Conservation (phyloP, 805 yeast genomes). For the Starmerella apicola region DNA sequence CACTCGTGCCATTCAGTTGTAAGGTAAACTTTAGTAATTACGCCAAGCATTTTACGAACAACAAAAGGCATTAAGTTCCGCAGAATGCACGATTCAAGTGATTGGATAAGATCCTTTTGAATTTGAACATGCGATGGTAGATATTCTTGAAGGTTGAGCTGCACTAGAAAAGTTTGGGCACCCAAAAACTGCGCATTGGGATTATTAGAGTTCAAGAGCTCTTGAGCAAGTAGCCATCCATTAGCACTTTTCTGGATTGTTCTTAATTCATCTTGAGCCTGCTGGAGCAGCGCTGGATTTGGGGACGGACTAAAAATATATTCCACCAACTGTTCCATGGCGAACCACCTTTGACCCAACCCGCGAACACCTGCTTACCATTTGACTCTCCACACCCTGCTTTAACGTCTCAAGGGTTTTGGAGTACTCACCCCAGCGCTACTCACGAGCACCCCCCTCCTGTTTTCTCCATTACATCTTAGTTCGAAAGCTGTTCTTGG, state of each 20-base stretch:
- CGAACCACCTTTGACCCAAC: too few species aligned
- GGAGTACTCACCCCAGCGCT: too few species aligned
- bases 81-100: conserved; percentile 12
- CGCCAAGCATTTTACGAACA: conserved; percentile 46
- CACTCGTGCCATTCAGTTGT: conserved; percentile 31
- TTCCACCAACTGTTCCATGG: conserved; percentile 15
- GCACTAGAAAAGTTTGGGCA: conserved; percentile 63
- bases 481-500: too few species aligned
- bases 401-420: too few species aligned
- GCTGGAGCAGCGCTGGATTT: conserved; percentile 10
- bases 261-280: conserved; percentile 44
- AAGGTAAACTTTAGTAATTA: conserved; percentile 38
- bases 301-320: conserved; percentile 14
- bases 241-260: conserved; percentile 41
- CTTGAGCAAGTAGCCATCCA: conserved; percentile 48
- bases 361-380: too few species aligned
- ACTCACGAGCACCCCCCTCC: too few species aligned
- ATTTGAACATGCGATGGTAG: conserved; percentile 3
- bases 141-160: conserved; percentile 10
- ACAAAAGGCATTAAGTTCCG: conserved; percentile 29
- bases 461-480: too few species aligned
- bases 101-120: conserved; percentile 15
- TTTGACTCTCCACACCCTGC: too few species aligned
- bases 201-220: conserved; percentile 32
- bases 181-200: conserved; percentile 53